Evolutionary conservation across 164 flowering plant genomes (phyloP).

Genomic region (Annona squamosa): DNA sequence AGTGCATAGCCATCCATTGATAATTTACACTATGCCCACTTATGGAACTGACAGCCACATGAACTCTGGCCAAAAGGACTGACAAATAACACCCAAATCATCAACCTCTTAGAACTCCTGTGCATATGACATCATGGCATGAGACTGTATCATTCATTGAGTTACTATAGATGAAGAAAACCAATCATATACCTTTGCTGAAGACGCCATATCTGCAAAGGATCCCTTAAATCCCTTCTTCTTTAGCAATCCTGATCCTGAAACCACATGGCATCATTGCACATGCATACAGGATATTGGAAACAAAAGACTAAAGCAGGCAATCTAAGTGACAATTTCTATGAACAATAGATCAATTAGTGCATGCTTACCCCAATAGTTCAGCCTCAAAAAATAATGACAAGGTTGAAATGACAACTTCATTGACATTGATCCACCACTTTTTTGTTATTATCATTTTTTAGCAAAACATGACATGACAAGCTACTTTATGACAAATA

Average conservation of each 20-base stretch:
- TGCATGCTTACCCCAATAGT: neutral
- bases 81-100: neutral
- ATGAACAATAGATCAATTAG: neutral
- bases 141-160: neutral
- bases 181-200: conserved; percentile 63
- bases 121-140: neutral
- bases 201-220: conserved; percentile 67
- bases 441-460: neutral
- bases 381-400: neutral
- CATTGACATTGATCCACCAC: too few relatives aligned
- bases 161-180: neutral
- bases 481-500: too few relatives aligned
- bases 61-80: neutral
- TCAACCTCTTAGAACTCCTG: neutral
- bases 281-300: neutral
- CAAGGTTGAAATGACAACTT: neutral
- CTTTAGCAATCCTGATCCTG: conserved; percentile 75
- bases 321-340: neutral
- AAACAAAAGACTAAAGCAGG: neutral
- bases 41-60: neutral
- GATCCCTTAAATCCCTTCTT: conserved; percentile 92
- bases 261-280: neutral
- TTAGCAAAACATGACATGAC: neutral
- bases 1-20: neutral
- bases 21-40: neutral